Evolutionary conservation across 768 basidiomycete species (phyloP).

Genomic region (Mycena floridula): DNA sequence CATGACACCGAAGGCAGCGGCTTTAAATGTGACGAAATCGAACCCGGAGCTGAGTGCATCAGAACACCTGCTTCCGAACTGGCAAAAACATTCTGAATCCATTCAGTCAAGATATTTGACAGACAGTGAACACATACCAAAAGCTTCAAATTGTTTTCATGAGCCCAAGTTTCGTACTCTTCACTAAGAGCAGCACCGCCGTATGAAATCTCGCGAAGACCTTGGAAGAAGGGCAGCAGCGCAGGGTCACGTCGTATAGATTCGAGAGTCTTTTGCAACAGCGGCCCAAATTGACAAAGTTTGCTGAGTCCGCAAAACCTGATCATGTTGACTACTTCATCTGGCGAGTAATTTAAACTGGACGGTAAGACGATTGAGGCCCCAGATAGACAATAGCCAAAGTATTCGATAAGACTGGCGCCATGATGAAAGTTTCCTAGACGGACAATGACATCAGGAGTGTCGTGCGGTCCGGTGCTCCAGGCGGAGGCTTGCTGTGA

Average conservation of each 20-base stretch:
- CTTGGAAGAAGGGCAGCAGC: background rate
- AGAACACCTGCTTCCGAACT: background rate
- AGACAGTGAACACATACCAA: background rate
- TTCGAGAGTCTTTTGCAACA: background rate
- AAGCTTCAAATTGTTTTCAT: background rate
- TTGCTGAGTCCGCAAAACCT: background rate
- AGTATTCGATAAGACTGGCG: background rate
- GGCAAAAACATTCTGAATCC: background rate
- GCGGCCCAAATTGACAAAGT: background rate
- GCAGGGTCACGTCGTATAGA: background rate
- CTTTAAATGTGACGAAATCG: background rate
- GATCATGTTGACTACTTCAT: constrained; percentile 1
- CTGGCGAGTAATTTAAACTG: background rate
- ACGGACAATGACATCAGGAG: background rate
- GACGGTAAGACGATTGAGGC: background rate
- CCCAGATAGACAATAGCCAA: background rate
- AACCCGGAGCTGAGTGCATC: background rate
- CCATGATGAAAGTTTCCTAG: constrained; percentile 1
- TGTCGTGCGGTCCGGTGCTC: background rate
- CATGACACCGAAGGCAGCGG: background rate
- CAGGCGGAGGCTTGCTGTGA: too few relatives aligned
- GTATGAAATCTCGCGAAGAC: background rate
- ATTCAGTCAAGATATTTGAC: background rate
- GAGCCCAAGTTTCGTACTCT: background rate
- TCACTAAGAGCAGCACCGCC: background rate